These are phyloP conservation scores for Astrocystis sublimbata DNA, from an alignment of 495 filamentous ascomycete genomes.

Conservation along the genomic window DNA sequence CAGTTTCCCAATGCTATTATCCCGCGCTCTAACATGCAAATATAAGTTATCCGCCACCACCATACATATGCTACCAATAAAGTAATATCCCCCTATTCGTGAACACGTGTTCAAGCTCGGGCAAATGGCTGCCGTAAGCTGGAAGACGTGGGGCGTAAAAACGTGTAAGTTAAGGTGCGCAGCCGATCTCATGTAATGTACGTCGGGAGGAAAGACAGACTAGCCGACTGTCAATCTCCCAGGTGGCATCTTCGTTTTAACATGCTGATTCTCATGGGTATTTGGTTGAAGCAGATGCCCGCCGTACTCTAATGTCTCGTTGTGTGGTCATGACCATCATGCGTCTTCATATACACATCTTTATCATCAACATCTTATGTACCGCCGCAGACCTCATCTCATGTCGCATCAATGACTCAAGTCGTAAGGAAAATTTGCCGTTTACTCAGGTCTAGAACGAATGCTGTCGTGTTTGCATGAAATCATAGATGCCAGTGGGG, in stretches of 20 bases:
- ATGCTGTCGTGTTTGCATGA: background rate
- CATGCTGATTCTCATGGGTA: background rate
- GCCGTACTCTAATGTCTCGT: background rate
- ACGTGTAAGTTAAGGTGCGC: background rate
- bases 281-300: background rate
- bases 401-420: background rate
- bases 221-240: background rate
- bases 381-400: background rate
- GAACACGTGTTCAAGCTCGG: background rate
- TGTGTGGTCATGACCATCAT: conserved; percentile 5
- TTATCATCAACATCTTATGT: background rate
- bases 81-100: background rate
- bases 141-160: background rate
- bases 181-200: background rate
- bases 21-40: conserved; percentile 22
- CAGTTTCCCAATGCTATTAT: conserved; percentile 17
- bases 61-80: conserved; percentile 6
- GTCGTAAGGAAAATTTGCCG: background rate
- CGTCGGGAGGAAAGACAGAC: background rate
- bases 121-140: background rate
- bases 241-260: background rate
- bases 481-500: background rate
- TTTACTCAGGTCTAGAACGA: background rate
- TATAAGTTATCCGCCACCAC: conserved; percentile 6
- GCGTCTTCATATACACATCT: conserved; percentile 3